These are phyloP conservation scores for Ichthyophthirius multifiliis DNA, from an alignment of 169 alveolate species.

Conservation along the genomic window DNA sequence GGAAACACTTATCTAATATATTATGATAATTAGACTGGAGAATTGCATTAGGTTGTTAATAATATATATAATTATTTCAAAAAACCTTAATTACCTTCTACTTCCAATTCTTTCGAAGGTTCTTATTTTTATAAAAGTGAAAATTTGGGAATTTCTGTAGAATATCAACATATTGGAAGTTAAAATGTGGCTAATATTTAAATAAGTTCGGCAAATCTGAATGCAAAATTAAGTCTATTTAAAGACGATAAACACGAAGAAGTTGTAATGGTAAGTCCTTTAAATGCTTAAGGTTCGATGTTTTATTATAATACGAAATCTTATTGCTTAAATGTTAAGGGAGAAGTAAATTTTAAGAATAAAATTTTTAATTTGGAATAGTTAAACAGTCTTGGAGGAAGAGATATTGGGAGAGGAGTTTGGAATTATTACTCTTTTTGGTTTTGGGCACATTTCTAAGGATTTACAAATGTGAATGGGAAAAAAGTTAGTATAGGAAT, in stretches of 20 bases:
- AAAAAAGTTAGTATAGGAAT: neutral
- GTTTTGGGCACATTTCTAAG: constrained; percentile 6
- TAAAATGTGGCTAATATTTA: too few species aligned
- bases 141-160: too few species aligned
- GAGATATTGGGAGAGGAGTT: constrained; percentile 4
- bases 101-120: too few species aligned
- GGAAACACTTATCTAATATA: neutral
- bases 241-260: neutral
- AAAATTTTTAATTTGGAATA: neutral
- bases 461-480: neutral
- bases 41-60: too few species aligned
- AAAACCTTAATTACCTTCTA: too few species aligned
- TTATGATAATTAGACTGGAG: too few species aligned
- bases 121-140: too few species aligned
- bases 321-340: neutral
- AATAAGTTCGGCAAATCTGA: too few species aligned
- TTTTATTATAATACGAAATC: neutral
- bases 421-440: constrained; percentile 5
- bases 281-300: neutral
- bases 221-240: too few species aligned
- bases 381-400: neutral
- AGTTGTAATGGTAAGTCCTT: neutral
- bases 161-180: too few species aligned
- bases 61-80: too few species aligned
- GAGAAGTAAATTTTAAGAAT: neutral